These are phyloP conservation scores for Zizania palustris DNA, from an alignment of 202 grass and related monocot genomes.

Conservation along the genomic window DNA sequence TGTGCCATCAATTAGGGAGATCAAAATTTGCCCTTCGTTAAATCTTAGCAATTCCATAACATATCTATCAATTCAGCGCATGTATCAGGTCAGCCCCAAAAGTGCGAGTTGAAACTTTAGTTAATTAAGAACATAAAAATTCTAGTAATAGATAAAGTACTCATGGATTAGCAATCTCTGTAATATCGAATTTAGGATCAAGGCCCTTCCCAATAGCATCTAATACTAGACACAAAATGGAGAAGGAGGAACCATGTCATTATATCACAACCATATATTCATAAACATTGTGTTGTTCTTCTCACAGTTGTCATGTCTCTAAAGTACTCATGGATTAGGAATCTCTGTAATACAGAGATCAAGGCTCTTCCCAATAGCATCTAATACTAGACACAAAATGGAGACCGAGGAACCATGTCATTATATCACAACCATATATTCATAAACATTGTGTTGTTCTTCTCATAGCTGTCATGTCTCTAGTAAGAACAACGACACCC, in stretches of 20 bases:
- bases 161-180: slow-evolving; percentile 98
- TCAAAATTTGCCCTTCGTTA: slow-evolving; percentile 80
- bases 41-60: slow-evolving; percentile 87
- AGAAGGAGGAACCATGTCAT: slow-evolving; percentile 32
- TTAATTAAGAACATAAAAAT: slow-evolving; percentile 35
- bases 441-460: slow-evolving; percentile 91
- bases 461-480: slow-evolving; percentile 98
- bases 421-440: slow-evolving; percentile 37
- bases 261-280: slow-evolving; percentile 37
- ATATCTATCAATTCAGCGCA: slow-evolving; percentile 64
- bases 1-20: slow-evolving; percentile 8
- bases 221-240: slow-evolving; percentile 63
- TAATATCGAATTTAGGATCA: slow-evolving; percentile 99
- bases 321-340: too few relatives aligned
- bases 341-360: slow-evolving; percentile 89
- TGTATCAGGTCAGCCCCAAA: slow-evolving; percentile 45
- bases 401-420: slow-evolving; percentile 45
- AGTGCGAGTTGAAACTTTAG: slow-evolving; percentile 11
- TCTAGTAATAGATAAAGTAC: slow-evolving; percentile 38
- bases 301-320: too few relatives aligned
- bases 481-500: slow-evolving; percentile 98
- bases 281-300: slow-evolving; percentile 51
- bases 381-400: slow-evolving; percentile 66
- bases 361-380: slow-evolving; percentile 99
- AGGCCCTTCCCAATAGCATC: slow-evolving; percentile 99